Conservation (phyloP, 805 yeast genomes). For the Novakomyces olei region DNA sequence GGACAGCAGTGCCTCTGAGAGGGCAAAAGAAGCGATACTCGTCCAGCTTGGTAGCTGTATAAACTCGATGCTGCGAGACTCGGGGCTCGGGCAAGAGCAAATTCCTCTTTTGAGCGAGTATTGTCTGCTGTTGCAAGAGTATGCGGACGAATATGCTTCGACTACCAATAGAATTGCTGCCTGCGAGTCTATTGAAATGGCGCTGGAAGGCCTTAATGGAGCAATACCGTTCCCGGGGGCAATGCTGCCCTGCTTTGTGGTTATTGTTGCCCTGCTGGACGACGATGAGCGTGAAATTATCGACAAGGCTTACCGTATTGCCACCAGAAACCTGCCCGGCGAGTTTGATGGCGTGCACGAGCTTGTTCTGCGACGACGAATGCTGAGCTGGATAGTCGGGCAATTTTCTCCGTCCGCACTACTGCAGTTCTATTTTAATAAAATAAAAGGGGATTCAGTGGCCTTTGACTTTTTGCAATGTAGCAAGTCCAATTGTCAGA, state of each 20-base stretch:
- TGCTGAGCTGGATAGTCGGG: not conserved
- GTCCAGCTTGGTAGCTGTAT: not conserved
- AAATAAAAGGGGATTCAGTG: not conserved
- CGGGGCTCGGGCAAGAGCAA: not conserved
- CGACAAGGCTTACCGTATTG: slow-evolving; percentile 21
- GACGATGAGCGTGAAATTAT: slow-evolving; percentile 55
- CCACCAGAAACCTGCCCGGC: slow-evolving; percentile 16
- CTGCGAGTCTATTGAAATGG: slow-evolving; percentile 7
- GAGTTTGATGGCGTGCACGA: slow-evolving; percentile 15
- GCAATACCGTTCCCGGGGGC: slow-evolving; percentile 3
- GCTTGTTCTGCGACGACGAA: not conserved
- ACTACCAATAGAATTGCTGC: slow-evolving; percentile 22
- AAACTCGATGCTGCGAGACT: not conserved
- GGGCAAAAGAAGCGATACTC: not conserved
- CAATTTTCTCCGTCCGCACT: not conserved
- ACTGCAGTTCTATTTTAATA: not conserved
- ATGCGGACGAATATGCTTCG: slow-evolving; percentile 21
- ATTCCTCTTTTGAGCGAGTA: slow-evolving; percentile 15
- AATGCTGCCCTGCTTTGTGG: slow-evolving; percentile 8
- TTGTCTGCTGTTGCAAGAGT: not conserved
- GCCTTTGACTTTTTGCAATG: not conserved
- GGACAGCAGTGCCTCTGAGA: not conserved
- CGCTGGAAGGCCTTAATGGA: slow-evolving; percentile 1
- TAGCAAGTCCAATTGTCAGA: not conserved
- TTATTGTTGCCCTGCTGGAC: slow-evolving; percentile 18